Base-by-base conservation (phyloP, 208 protist genomes). In the Leishmania braziliensis region DNA sequence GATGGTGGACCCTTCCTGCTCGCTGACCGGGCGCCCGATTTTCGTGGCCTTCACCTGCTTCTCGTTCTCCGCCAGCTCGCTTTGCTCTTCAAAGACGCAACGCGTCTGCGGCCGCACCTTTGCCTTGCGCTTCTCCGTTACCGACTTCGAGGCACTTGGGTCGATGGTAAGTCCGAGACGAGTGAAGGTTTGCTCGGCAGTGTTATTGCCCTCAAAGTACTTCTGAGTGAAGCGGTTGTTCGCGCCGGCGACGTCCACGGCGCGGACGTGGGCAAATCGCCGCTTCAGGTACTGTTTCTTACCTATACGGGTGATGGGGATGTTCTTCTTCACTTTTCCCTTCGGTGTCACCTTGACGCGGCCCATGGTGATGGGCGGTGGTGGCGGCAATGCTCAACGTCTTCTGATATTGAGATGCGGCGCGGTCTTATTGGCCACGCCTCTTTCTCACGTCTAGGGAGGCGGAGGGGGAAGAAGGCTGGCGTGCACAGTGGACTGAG, bases 281-380 rank as follows among this genome's bases (percentile, higher is more conserved):
- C 93, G 92, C 82, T 93, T 94, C 43, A 95, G 80, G 77, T 97
- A 97, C 82, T 97, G 92, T 81, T 92, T 92, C 82, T 93, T 92
- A 33, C 93, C 93, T n/a, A 95, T 77, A 26, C 92, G 89, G 0
- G 93, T 97, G 86, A 97, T 93, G 76, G 93, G 92, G 76, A 97
- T 95, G 82, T 95, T 97, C 71, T 92, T 92, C 86, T 94, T 93
- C 18, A 92, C 90, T 72, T 95, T 95, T 18, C 91, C 90, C 82
- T 97, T 95, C 23, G 90, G 90, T 3, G 93, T 95, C 9, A 96
- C 93, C 72, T 89, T 89, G 10, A 96, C 9, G 18, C 93, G 90
- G 36, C 93, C 86, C 93, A 96, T 96, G 39, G 18, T 75, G 50
- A 58, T 29, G 39, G 3, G 16, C 10, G 29, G 14, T 39, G 33